phyloP scores from a whole-genome alignment of 306 rosid genomes.

The Prunus kanzakura region DNA sequence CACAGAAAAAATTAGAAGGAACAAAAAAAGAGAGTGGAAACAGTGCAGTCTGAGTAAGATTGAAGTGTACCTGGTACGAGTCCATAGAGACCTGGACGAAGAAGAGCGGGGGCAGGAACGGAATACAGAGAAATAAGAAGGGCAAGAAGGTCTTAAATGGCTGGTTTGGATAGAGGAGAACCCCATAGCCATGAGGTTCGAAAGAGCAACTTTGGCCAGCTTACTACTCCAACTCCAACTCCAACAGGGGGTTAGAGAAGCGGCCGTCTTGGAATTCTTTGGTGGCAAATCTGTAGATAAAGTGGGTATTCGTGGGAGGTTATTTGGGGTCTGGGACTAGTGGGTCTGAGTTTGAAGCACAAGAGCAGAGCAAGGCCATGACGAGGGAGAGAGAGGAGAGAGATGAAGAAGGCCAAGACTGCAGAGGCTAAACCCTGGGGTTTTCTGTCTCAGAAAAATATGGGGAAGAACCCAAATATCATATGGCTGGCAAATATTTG shows the following conservation, averaged over 20 bases:
- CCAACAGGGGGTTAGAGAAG: conserved; percentile 24
- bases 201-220: conserved; percentile 48
- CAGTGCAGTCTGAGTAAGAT: neutral
- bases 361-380: conserved; percentile 33
- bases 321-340: conserved; percentile 19
- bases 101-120: conserved; percentile 33
- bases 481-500: conserved; percentile 13
- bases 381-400: neutral
- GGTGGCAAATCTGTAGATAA: conserved; percentile 28
- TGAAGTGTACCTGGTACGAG: conserved; percentile 42
- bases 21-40: neutral
- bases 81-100: conserved; percentile 42
- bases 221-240: conserved; percentile 26
- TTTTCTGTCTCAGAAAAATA: neutral
- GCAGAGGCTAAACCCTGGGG: conserved; percentile 28
- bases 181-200: conserved; percentile 53
- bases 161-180: conserved; percentile 52
- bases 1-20: neutral
- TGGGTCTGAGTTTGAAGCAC: conserved; percentile 32
- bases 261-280: conserved; percentile 36
- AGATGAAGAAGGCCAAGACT: neutral
- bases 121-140: conserved; percentile 48
- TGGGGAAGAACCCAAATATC: neutral
- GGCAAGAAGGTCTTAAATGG: conserved; percentile 53
- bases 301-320: neutral